Conservation (phyloP, 306 rosid species). For the Sicyos edulis region DNA sequence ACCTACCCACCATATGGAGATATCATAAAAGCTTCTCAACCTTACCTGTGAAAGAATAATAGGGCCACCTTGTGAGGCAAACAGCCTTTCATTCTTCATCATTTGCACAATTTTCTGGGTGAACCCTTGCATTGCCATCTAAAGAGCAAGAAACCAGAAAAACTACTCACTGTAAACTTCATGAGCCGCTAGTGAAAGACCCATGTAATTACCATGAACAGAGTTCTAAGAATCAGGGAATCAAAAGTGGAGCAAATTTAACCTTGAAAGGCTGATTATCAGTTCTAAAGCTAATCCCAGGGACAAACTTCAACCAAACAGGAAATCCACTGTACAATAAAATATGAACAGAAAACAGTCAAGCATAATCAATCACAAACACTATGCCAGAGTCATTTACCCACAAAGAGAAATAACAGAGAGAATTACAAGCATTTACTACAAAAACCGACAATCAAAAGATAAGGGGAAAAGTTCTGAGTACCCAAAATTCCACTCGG, state of each 20-base stretch:
- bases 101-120: slow-evolving; percentile 83
- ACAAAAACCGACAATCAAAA: background rate
- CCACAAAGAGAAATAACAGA: background rate
- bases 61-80: slow-evolving; percentile 93
- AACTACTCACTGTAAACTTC: slow-evolving; percentile 2
- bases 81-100: slow-evolving; percentile 81
- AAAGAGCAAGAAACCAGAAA: slow-evolving; percentile 7
- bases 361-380: slow-evolving; percentile 13
- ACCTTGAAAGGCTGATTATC: slow-evolving; percentile 93
- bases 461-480: background rate
- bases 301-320: slow-evolving; percentile 94
- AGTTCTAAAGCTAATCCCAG: slow-evolving; percentile 92
- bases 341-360: slow-evolving; percentile 26
- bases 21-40: background rate
- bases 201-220: background rate
- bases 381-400: slow-evolving; percentile 5
- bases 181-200: background rate
- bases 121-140: slow-evolving; percentile 89
- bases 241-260: slow-evolving; percentile 15
- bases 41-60: slow-evolving; percentile 87
- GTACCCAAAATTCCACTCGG: slow-evolving; percentile 99
- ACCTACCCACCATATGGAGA: background rate
- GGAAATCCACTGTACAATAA: slow-evolving; percentile 65
- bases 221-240: slow-evolving; percentile 6
- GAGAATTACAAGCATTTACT: slow-evolving; percentile 15